Base-by-base conservation (phyloP, 2,329 filamentous ascomycete species). In the Colletotrichum limetticola region DNA sequence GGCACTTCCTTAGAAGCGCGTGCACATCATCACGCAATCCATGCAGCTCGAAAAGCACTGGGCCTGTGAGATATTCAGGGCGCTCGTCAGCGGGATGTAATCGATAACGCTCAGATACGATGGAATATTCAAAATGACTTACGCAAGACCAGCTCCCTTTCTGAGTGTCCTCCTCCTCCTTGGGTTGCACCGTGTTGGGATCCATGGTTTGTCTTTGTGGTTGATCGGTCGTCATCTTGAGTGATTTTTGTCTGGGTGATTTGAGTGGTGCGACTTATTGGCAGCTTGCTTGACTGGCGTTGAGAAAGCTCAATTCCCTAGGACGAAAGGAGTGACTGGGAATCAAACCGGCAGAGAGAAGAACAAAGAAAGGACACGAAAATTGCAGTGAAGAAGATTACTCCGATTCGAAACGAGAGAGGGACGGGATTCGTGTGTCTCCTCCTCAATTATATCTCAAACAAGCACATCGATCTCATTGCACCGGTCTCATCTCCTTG, bases 31-130 rank as follows among this genome's bases (percentile, higher is more conserved):
- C 11, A 65, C 2, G 62, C 62, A 65, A 19, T 65, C 62, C 49
- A 65, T 55, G 52, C 62, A 65, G 52, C 62, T 65, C 5, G 62
- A 65, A 35, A 24, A 65, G 52, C 49, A 65, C n/a, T 65, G 62
- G 11, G 62, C 62, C 62, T 65, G 52, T 32, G 1, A 32, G 32
- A 1, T 46, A 26, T 14, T 9, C 11, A 4, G 24, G 12, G 1
- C 1, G 16, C 11, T 64, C 22, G 52, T 65, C 32, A 65, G 52
- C 24, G 32, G 14, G 1, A 26, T 55, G n/a, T 8, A 26, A 8
- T 7, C 11, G 22, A 30, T 5, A 30, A 28, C 16, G n/a, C 35
- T 64, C 46, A 65, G 24, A 16, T 16, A 12, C 24, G 26, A 16
- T 19, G 22, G 32, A 4, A 52, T 42, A 3, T 22, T 7, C n/a